Evolutionary conservation across 768 basidiomycete genomes (phyloP), one percentile per base, ranked within the genome.

Genomic region (Podaxis sp.): DNA sequence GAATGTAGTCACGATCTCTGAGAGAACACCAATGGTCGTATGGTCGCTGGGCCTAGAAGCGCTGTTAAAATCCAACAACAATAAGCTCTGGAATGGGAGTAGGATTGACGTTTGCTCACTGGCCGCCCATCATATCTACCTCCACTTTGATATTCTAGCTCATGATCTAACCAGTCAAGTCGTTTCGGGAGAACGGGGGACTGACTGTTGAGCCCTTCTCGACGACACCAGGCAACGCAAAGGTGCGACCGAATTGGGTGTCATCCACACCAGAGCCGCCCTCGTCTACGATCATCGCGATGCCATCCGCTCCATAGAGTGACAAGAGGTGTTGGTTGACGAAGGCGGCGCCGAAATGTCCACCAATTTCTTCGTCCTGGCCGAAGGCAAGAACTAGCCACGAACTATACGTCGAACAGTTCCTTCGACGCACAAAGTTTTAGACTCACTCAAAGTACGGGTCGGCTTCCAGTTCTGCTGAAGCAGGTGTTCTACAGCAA

Each of bases 241-340:
- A 71, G 26, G 69, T 65, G 2, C 52, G 52, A 6, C 71, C 71
- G 52, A 69, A 72, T 0, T 63, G 30, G 4, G 65, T 64, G 15
- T 33, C 28, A 19, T 72, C 69, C 17, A 73, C 46, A 4, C 67
- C 70, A 69, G 68, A 70, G 8, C 72, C 74, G 12, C 74, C 73
- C 57, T 75, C 74, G 58, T 75, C 73, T 2, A 75, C 70, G 36
- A 75, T 71, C 72, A 75, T 71, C 22, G 65, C 69, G n/a, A 75
- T 72, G 2, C 73, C 71, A 57, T 71, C 61, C 49, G 71, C 63
- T 0, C 74, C 73, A 60, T 71, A 72, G 2, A 59, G 30, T 0
- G 46, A 42, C 49, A 71, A 62, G 4, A 75, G 63, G 40, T 71
- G 44, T 17, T 64, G 58, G 15, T 56, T 71, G 28, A 75, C 70